These are phyloP conservation scores for Arthroderma sp. DNA, from an alignment of 2,329 filamentous ascomycete species.

Conservation along the genomic window DNA sequence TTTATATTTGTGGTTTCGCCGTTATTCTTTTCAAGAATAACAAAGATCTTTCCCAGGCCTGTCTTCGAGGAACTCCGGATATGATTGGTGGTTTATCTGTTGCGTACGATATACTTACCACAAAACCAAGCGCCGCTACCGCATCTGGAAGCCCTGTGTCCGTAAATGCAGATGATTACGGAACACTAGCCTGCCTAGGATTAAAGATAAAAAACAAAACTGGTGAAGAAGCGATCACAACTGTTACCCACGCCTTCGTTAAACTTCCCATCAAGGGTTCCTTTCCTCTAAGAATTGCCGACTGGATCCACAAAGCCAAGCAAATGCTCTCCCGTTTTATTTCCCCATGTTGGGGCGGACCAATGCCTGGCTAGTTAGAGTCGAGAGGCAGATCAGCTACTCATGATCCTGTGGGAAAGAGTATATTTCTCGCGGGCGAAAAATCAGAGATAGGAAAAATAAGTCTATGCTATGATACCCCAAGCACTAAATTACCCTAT, in stretches of 20 bases:
- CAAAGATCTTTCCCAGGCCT: background rate
- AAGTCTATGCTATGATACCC: background rate
- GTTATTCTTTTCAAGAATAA: background rate
- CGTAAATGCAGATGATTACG: background rate
- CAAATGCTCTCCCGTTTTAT: too few species aligned
- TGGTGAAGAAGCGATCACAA: constrained; percentile 3
- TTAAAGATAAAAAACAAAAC: background rate
- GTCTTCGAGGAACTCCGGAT: background rate
- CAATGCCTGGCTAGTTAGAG: too few species aligned
- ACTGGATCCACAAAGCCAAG: too few species aligned
- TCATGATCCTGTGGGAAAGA: too few species aligned
- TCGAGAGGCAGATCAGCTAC: too few species aligned
- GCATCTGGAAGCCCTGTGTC: background rate
- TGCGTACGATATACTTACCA: background rate
- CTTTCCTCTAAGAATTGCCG: too few species aligned
- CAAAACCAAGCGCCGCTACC: background rate
- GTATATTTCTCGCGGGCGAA: too few species aligned
- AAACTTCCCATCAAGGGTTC: too few species aligned
- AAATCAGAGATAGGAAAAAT: background rate
- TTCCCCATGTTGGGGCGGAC: too few species aligned
- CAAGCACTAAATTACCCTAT: background rate
- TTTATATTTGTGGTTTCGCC: background rate
- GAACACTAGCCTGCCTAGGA: background rate
- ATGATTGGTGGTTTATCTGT: background rate
- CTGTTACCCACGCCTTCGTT: constrained; percentile 1